Evolutionary conservation across 352 stramenopile species (phyloP).

Genomic region (Aphanomyces cochlioides): DNA sequence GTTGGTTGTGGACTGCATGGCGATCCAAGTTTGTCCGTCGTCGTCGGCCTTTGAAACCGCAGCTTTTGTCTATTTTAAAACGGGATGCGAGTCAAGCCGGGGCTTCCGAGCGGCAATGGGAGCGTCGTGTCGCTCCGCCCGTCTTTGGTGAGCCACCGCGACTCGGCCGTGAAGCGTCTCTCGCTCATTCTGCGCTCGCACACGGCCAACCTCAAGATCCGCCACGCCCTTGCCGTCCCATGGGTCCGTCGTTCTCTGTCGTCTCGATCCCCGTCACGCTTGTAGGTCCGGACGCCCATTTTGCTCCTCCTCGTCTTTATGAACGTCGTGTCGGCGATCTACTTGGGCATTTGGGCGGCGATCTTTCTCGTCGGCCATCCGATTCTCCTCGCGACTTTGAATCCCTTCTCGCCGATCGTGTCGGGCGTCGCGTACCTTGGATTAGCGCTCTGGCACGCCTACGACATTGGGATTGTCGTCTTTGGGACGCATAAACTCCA

Average conservation of each 20-base stretch:
- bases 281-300: constrained; percentile 19
- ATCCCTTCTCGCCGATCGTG: not conserved
- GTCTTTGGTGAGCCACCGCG: not conserved
- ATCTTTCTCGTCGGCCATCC: constrained; percentile 17
- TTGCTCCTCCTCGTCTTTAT: constrained; percentile 17
- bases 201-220: constrained; percentile 15
- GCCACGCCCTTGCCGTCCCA: constrained; percentile 6
- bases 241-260: not conserved
- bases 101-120: no score
- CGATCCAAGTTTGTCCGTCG: no score
- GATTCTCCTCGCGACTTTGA: not conserved
- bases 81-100: no score
- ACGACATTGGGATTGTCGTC: constrained; percentile 19
- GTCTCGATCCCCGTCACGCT: not conserved
- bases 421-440: constrained; percentile 5
- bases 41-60: no score
- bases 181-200: constrained; percentile 9
- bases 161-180: constrained; percentile 19
- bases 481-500: not conserved
- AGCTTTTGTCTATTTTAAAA: no score
- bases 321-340: constrained; percentile 20
- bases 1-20: no score
- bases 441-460: not conserved
- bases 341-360: constrained; percentile 10
- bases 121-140: no score